phyloP scores from a whole-genome alignment of 1,284 basidiomycete species.

The Heterobasidion parviporum region DNA sequence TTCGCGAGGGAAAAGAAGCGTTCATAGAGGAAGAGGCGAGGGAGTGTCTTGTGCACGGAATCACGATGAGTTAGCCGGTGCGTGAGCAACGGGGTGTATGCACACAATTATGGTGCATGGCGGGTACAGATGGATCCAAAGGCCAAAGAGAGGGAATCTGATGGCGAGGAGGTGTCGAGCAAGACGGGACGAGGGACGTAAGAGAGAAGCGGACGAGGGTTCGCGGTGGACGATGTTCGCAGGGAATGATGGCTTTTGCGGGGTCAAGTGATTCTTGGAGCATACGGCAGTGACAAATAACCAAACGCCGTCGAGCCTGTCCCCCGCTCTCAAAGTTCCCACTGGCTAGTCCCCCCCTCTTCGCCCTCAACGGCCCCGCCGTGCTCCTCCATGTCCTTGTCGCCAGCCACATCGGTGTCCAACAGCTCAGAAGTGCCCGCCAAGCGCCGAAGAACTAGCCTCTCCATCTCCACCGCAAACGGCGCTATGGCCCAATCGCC shows the following conservation, averaged over 20 bases:
- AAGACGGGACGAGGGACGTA: background rate
- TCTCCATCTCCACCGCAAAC: slow-evolving; percentile 12
- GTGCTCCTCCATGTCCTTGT: slow-evolving; percentile 22
- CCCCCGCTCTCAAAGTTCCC: background rate
- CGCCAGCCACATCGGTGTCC: slow-evolving; percentile 21
- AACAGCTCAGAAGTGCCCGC: slow-evolving; percentile 19
- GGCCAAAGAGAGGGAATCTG: no score
- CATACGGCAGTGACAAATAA: background rate
- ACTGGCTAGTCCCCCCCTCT: background rate
- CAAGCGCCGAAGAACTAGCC: slow-evolving; percentile 23
- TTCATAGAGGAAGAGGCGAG: no score
- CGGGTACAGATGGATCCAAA: no score
- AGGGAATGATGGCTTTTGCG: background rate
- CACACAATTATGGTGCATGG: no score
- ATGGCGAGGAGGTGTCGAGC: background rate
- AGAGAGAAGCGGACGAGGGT: no score
- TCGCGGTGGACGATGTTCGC: no score
- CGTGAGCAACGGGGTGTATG: no score
- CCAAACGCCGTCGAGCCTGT: background rate
- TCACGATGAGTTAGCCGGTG: no score
- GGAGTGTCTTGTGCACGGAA: no score
- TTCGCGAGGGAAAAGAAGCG: no score
- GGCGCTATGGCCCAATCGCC: slow-evolving; percentile 6
- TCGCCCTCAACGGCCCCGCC: background rate
- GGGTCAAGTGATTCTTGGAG: background rate